These are phyloP conservation scores for Penicillium angulare DNA, from an alignment of 495 filamentous ascomycete genomes.

Conservation along the genomic window DNA sequence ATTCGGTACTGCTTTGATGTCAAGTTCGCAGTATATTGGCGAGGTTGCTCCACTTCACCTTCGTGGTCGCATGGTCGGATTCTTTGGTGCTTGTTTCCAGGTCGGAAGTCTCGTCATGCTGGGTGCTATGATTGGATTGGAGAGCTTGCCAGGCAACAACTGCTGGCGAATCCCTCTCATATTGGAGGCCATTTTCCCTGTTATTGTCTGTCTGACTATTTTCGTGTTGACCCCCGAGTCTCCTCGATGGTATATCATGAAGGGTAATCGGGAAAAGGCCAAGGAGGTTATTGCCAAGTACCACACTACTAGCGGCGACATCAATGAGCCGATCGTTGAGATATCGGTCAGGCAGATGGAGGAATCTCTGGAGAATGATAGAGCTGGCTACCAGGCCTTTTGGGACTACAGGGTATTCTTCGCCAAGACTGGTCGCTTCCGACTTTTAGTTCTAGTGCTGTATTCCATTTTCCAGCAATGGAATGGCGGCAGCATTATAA, in stretches of 20 bases:
- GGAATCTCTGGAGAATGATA: constrained; percentile 34
- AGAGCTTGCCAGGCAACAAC: constrained; percentile 24
- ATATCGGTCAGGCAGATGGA: constrained; percentile 41
- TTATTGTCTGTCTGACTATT: constrained; percentile 37
- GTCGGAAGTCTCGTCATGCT: constrained; percentile 37
- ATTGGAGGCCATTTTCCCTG: constrained; percentile 38
- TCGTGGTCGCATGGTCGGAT: constrained; percentile 41
- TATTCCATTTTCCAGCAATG: constrained; percentile 47
- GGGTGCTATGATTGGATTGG: constrained; percentile 36
- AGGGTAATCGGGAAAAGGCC: constrained; percentile 33
- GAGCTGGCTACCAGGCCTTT: constrained; percentile 21
- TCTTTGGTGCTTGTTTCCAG: constrained; percentile 46
- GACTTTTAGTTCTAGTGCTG: constrained; percentile 35
- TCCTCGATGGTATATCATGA: constrained; percentile 41
- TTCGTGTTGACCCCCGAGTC: constrained; percentile 41
- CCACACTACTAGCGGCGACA: constrained; percentile 35
- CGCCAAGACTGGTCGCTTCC: constrained; percentile 31
- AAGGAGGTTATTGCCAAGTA: constrained; percentile 36
- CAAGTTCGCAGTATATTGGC: constrained; percentile 43
- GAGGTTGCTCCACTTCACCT: constrained; percentile 44
- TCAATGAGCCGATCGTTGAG: constrained; percentile 38
- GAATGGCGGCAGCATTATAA: constrained; percentile 45
- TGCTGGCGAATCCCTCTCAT: constrained; percentile 38
- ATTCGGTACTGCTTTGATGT: constrained; percentile 39
- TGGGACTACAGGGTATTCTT: constrained; percentile 44